Percentiles rank a stretch among this genome's conserved stretches.
phyloP scores from a whole-genome alignment of 805 yeast genomes.

The Zygoascus biomembranicola region DNA sequence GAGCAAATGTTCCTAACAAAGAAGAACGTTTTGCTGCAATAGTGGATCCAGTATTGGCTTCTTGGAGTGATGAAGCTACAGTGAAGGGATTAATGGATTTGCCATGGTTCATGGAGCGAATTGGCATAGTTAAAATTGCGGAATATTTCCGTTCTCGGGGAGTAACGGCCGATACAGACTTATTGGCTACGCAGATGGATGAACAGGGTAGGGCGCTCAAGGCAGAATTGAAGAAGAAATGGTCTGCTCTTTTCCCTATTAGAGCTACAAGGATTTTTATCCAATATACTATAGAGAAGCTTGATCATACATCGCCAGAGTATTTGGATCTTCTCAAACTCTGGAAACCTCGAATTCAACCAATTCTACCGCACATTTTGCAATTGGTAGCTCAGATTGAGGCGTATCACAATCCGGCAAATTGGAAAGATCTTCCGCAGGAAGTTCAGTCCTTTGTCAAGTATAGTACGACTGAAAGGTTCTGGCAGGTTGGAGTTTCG shows the following conservation, averaged over 20 bases:
- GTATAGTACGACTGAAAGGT: conserved; percentile 82
- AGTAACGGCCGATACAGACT: conserved; percentile 66
- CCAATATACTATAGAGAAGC: conserved; percentile 90
- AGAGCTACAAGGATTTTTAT: conserved; percentile 91
- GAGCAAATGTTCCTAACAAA: conserved; percentile 59
- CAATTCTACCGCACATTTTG: conserved; percentile 83
- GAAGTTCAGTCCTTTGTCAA: conserved; percentile 91
- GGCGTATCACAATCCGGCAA: conserved; percentile 87
- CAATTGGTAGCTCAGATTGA: conserved; percentile 85
- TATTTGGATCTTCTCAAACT: conserved; percentile 59
- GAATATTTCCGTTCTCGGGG: conserved; percentile 79
- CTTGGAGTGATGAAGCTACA: conserved; percentile 90
- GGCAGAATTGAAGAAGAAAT: conserved; percentile 72
- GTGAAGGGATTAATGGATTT: conserved; percentile 82
- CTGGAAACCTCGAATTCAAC: conserved; percentile 92
- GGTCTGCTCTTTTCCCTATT: conserved; percentile 92
- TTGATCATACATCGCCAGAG: conserved; percentile 70
- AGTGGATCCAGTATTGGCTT: conserved; percentile 85
- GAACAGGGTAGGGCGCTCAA: conserved; percentile 75
- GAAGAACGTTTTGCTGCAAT: conserved; percentile 72
- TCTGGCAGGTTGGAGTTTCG: conserved; percentile 98
- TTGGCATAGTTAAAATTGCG: conserved; percentile 91
- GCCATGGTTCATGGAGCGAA: conserved; percentile 97
- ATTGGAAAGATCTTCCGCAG: conserved; percentile 80
- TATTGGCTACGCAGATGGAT: conserved; percentile 78